Conservation (phyloP, 139 green algal genomes). For the Deuterostichococcus epilithicus region DNA sequence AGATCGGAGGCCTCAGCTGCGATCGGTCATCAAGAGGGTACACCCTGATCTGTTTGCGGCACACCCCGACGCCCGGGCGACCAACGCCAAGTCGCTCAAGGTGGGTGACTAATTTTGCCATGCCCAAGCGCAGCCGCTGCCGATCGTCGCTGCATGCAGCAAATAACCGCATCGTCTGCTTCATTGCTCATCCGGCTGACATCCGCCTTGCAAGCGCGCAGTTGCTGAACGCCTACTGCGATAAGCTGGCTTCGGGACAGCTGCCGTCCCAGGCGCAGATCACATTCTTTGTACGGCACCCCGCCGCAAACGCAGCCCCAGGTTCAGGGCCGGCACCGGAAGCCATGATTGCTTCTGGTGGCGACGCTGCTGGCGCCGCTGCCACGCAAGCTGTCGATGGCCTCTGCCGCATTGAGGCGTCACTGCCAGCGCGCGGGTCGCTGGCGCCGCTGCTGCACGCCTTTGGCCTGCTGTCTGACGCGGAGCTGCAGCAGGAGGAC, state of each 20-base stretch:
- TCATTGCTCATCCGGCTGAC: too few relatives aligned
- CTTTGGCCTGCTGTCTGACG: conserved; percentile 76
- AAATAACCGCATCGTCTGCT: too few relatives aligned
- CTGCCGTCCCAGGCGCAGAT: conserved; percentile 16
- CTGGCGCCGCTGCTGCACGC: conserved; percentile 76
- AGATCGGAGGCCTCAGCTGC: background rate
- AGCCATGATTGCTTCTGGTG: background rate
- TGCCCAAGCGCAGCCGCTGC: too few relatives aligned
- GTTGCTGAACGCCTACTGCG: conserved; percentile 77
- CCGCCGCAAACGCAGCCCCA: background rate
- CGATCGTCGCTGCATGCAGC: too few relatives aligned
- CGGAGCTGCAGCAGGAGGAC: conserved; percentile 48
- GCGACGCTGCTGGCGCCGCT: conserved; percentile 29
- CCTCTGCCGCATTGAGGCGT: conserved; percentile 26
- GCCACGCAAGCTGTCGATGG: background rate
- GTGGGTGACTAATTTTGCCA: too few relatives aligned
- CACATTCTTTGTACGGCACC: conserved; percentile 29
- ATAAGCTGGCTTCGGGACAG: conserved; percentile 49
- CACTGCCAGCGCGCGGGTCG: conserved; percentile 60
- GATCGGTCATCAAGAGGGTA: conserved; percentile 36
- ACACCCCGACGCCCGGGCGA: conserved; percentile 59
- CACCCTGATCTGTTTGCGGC: conserved; percentile 82
- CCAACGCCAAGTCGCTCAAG: conserved; percentile 80
- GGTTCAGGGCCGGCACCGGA: background rate
- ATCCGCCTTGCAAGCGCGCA: too few relatives aligned